These are phyloP conservation scores for Solanum pimpinellifolium DNA, from an alignment of 257 asterid genomes.

Conservation along the genomic window DNA sequence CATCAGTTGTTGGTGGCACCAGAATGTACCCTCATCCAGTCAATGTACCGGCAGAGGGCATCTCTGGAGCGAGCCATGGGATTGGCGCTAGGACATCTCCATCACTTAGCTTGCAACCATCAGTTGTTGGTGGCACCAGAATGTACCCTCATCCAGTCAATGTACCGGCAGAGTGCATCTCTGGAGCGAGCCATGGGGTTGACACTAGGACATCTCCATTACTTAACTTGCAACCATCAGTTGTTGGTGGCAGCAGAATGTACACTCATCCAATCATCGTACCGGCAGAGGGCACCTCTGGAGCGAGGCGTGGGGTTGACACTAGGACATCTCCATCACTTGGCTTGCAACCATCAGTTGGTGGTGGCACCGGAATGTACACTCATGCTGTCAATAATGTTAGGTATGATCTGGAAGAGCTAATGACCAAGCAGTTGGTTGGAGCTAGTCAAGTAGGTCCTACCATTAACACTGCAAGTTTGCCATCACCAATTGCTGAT, in stretches of 20 bases:
- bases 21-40: neutral
- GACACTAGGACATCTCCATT: neutral
- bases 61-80: neutral
- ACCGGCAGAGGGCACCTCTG: neutral
- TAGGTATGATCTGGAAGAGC: neutral
- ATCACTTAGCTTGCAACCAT: neutral
- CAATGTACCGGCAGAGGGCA: neutral
- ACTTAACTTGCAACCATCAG: neutral
- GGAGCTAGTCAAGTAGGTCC: neutral
- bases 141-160: neutral
- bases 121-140: neutral
- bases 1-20: neutral
- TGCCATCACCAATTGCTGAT: neutral
- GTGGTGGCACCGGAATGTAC: neutral
- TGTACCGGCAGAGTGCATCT: neutral
- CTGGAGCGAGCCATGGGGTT: neutral
- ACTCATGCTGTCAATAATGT: neutral
- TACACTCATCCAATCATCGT: neutral
- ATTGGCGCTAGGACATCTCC: neutral
- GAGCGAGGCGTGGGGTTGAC: neutral
- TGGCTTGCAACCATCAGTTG: neutral
- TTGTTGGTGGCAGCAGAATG: neutral
- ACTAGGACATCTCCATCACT: neutral
- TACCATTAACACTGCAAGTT: neutral
- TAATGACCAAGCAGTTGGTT: neutral